These are phyloP conservation scores for Hemileccinum impolitum DNA, from an alignment of 768 basidiomycete species.

Conservation along the genomic window DNA sequence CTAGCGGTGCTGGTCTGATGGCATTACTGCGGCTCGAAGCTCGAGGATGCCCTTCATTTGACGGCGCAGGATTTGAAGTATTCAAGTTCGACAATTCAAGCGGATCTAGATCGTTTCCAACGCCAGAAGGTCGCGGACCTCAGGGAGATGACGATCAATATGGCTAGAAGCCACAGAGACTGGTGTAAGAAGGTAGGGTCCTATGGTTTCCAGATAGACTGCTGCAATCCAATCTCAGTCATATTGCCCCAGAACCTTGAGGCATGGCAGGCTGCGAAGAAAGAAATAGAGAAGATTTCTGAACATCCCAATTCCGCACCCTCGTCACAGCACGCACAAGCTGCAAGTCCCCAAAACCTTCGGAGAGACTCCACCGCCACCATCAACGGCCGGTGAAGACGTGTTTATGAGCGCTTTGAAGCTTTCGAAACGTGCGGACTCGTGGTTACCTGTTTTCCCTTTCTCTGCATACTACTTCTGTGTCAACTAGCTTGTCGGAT, in stretches of 20 bases:
- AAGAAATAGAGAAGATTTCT: constrained; percentile 86
- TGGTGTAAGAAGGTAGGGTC: constrained; percentile 91
- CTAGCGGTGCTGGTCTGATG: constrained; percentile 16
- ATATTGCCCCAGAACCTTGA: constrained; percentile 73
- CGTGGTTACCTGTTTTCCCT: constrained; percentile 4
- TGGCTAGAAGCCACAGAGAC: constrained; percentile 88
- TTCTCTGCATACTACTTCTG: constrained; percentile 7
- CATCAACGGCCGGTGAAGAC: constrained; percentile 55
- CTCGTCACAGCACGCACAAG: constrained; percentile 32
- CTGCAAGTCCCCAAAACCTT: constrained; percentile 36
- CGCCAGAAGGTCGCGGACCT: constrained; percentile 97
- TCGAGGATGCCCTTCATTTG: constrained; percentile 92
- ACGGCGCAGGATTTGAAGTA: constrained; percentile 94
- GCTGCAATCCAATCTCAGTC: constrained; percentile 15
- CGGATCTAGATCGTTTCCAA: constrained; percentile 96
- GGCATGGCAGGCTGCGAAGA: constrained; percentile 95
- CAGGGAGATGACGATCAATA: constrained; percentile 87
- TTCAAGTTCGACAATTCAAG: constrained; percentile 93
- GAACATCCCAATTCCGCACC: constrained; percentile 80
- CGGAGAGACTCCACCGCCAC: constrained; percentile 70
- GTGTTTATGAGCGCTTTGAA: constrained; percentile 9
- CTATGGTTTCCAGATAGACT: constrained; percentile 2
- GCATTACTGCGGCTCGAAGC: constrained; percentile 42
- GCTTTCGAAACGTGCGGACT: constrained; percentile 10
- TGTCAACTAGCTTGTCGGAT: constrained; percentile 17